Base-by-base conservation (phyloP, 805 yeast species). In the Candida chauliodis region DNA sequence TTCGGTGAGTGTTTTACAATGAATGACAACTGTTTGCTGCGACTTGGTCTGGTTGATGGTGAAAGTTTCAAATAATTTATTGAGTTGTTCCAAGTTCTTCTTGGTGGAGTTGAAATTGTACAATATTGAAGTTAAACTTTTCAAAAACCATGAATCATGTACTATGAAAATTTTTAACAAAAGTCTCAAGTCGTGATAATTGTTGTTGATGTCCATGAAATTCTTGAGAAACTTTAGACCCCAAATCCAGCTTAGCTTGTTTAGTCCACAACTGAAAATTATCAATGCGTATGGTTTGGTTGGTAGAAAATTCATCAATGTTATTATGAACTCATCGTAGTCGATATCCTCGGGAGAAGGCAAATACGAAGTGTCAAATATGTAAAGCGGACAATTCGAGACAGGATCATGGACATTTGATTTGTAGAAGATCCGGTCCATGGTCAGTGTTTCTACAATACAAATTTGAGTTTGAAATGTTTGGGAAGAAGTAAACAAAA, bases 81-180 rank as follows among this genome's bases (percentile, higher is more conserved):
- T 63, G 34, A 64, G 38, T 22, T 45, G 45, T 23, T 53, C 52
- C 11, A 64, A 36, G 37, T 54, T 57, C 37, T 57, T 58, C 33
- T 51, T 59, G 13, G 71, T 65, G n/a, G 54, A 28, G 37, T 58
- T 56, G 38, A 84, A 79, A 51, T 81, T 84, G 40, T 79, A 70
- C 42, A 86, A 63, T 17, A 88, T 73, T 38, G 84, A 89, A 11
- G 84, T 75, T 25, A 87, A 73, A 0, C 95, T 81, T 49, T 88
- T 78, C 19, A 87, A 76, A 61, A 90, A 76, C 93, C 96, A 89
- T 33, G 84, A 82, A 48, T 90, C 96, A 59, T 91, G 97, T 2
- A 91, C 95, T 21, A 90, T 74, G 46, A 81, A 84, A 2, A 88
- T 67, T 51, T 78, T 81, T 36, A 65, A 63, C 30, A 91, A 59